Conservation (phyloP, 1,284 basidiomycete species). For the Irpex rosettiformis region DNA sequence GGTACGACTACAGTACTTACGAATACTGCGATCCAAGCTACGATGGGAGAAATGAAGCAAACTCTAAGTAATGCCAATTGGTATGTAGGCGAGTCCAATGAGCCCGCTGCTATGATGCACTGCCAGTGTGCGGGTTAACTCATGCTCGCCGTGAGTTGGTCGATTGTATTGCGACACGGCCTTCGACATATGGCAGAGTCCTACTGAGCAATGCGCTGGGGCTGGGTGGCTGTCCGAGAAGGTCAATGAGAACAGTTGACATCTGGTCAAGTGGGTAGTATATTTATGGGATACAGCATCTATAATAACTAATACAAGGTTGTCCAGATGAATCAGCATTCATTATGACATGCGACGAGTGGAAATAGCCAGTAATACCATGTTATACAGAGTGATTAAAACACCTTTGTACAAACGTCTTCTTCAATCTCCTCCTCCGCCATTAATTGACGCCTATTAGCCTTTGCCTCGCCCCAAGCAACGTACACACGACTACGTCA, state of each 20-base stretch:
- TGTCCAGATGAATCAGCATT: neutral
- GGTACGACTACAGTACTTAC: no score
- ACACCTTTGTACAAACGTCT: no score
- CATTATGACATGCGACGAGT: no score
- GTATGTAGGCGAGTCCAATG: neutral
- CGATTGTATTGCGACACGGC: neutral
- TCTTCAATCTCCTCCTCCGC: neutral
- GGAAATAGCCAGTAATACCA: neutral
- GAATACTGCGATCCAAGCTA: no score
- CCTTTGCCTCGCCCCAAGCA: constrained; percentile 9
- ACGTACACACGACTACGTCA: constrained; percentile 11
- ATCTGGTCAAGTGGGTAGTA: neutral
- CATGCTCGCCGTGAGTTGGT: neutral
- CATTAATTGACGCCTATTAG: constrained; percentile 14
- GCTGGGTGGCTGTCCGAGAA: no score
- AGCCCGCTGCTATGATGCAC: neutral
- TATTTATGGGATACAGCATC: neutral
- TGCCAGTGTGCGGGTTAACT: neutral
- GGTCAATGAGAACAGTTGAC: no score
- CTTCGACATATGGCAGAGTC: no score
- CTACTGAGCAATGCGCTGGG: no score
- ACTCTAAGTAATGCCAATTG: no score
- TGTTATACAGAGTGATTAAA: neutral
- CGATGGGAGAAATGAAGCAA: no score
- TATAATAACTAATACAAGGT: neutral